A percentile compares a stretch with the other conserved stretches of the same genome.
These are phyloP conservation scores for Aeminium ludgeri DNA, from an alignment of 495 filamentous ascomycete genomes.

Conservation along the genomic window DNA sequence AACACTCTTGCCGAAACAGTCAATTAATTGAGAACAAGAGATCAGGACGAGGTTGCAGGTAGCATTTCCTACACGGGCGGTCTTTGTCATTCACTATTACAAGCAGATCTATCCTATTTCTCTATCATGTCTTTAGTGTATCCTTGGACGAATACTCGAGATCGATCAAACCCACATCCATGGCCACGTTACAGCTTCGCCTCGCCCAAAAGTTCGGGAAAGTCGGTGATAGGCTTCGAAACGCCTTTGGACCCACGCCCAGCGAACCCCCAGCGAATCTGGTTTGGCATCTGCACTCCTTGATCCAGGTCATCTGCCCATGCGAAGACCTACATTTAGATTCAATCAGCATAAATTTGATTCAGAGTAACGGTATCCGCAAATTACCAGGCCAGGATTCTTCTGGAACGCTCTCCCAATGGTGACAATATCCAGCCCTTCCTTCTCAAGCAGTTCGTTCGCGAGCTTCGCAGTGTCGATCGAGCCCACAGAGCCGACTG, in stretches of 20 bases:
- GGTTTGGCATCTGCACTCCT: conserved; percentile 45
- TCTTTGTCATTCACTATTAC: no score
- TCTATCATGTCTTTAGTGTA: no score
- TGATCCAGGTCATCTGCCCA: conserved; percentile 52
- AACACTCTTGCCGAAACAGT: no score
- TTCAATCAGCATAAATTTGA: not conserved
- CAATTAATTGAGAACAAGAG: no score
- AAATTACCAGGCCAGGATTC: conserved; percentile 42
- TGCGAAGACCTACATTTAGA: conserved; percentile 29
- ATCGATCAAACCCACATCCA: no score
- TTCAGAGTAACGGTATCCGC: not conserved
- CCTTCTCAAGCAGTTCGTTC: conserved; percentile 36
- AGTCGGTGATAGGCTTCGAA: conserved; percentile 1
- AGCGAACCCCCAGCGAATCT: conserved; percentile 47
- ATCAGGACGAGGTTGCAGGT: no score
- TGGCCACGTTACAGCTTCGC: no score
- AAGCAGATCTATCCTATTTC: no score
- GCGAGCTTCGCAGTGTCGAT: conserved; percentile 43
- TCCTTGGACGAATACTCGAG: no score
- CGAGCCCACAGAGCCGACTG: conserved; percentile 43
- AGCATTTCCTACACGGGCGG: no score
- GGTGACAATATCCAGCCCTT: conserved; percentile 41
- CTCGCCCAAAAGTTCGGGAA: not conserved
- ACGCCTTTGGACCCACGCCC: conserved; percentile 18
- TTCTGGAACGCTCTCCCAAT: conserved; percentile 52